These are phyloP conservation scores for Trichoderma koningiopsis DNA, from an alignment of 2,329 filamentous ascomycete species.

Conservation along the genomic window DNA sequence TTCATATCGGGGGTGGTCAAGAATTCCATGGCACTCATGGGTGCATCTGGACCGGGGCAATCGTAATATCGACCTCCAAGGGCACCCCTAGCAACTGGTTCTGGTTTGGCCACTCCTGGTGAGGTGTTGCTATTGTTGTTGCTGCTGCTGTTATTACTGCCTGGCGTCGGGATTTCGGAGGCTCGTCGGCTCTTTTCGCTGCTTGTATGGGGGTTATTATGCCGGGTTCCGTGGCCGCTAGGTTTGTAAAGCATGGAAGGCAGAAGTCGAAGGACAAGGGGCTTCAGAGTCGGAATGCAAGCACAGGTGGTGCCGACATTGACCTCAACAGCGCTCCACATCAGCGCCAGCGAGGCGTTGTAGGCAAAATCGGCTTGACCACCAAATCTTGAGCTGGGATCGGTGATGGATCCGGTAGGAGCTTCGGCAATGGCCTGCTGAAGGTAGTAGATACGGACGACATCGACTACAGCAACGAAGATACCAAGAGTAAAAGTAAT, in stretches of 20 bases:
- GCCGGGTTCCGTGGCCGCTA: conserved; percentile 42
- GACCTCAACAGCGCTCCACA: conserved; percentile 94
- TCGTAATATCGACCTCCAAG: neutral
- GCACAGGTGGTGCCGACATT: conserved; percentile 88
- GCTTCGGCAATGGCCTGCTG: conserved; percentile 66
- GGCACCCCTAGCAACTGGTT: conserved; percentile 29
- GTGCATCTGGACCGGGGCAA: neutral
- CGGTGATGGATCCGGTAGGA: conserved; percentile 41
- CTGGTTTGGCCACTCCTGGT: conserved; percentile 31
- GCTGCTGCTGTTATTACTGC: conserved; percentile 23
- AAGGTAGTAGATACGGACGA: conserved; percentile 86
- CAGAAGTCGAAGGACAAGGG: conserved; percentile 69
- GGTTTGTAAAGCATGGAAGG: conserved; percentile 59
- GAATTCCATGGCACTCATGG: conserved; percentile 47
- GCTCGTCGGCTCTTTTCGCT: conserved; percentile 36
- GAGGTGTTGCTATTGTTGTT: conserved; percentile 8
- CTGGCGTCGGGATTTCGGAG: conserved; percentile 35
- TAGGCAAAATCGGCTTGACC: conserved; percentile 59
- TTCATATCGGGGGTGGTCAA: conserved; percentile 47
- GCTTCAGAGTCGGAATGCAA: conserved; percentile 90
- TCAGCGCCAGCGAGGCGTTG: conserved; percentile 82
- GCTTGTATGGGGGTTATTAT: conserved; percentile 32
- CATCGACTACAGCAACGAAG: conserved; percentile 85
- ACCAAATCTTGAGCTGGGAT: conserved; percentile 52
- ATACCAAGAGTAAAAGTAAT: conserved; percentile 84